These are phyloP conservation scores for Arctostaphylos glauca DNA, from an alignment of 148 eudicot genomes.

Conservation along the genomic window DNA sequence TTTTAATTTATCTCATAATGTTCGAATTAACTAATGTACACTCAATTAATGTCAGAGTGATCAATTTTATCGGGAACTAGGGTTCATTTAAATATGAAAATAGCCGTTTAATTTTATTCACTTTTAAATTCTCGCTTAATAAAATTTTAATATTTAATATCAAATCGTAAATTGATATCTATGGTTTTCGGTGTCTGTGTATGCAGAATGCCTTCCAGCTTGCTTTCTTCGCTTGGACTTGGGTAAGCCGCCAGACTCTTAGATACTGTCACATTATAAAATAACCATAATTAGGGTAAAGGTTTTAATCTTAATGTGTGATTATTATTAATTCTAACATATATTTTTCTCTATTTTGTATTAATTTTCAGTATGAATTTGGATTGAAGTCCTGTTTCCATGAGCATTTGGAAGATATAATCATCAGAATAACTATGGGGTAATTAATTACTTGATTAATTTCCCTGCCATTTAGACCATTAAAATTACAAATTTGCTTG, in stretches of 20 bases:
- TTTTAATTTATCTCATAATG: too few species aligned
- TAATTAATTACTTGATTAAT: not conserved
- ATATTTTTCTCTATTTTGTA: not conserved
- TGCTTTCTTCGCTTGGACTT: conserved; percentile 34
- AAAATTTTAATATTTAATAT: too few species aligned
- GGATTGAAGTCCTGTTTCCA: conserved; percentile 12
- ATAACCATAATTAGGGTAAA: not conserved
- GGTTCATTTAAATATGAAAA: too few species aligned
- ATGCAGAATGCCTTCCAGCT: conserved; percentile 41
- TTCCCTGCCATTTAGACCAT: not conserved
- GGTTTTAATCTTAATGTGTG: not conserved
- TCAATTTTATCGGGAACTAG: too few species aligned
- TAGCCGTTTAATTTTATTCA: too few species aligned
- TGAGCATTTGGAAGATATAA: not conserved
- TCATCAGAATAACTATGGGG: conserved; percentile 13
- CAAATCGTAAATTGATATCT: too few species aligned
- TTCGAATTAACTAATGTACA: too few species aligned
- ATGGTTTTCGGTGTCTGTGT: too few species aligned
- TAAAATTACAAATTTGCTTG: not conserved
- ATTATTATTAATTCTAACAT: not conserved
- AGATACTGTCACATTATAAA: not conserved
- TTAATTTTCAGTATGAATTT: conserved; percentile 14
- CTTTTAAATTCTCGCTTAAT: too few species aligned
- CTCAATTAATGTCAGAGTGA: too few species aligned
- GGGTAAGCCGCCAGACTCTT: conserved; percentile 16